Conservation (phyloP, 768 basidiomycete species). For the Boletellus ananiceps region DNA sequence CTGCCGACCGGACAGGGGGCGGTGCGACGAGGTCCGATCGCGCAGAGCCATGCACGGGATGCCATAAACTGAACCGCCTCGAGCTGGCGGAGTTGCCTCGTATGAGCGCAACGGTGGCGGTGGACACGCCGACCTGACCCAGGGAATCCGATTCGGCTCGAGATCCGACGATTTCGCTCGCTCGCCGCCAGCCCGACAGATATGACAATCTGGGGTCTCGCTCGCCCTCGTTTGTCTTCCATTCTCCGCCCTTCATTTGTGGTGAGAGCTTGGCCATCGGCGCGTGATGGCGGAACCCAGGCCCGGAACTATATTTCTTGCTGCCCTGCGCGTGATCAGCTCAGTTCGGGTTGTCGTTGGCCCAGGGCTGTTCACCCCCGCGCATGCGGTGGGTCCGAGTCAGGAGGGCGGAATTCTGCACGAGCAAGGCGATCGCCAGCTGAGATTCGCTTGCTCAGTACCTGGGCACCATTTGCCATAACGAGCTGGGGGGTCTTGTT, state of each 20-base stretch:
- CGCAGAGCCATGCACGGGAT: neutral
- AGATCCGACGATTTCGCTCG: constrained; percentile 18
- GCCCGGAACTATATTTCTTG: neutral
- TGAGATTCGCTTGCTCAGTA: constrained; percentile 21
- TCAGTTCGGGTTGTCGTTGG: constrained; percentile 6
- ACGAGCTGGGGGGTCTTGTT: constrained; percentile 8
- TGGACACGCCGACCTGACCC: constrained; percentile 7
- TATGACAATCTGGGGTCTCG: constrained; percentile 18
- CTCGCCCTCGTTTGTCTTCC: constrained; percentile 9
- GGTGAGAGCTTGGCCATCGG: neutral
- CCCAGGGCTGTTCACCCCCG: no score
- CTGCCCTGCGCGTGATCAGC: neutral
- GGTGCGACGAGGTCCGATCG: no score
- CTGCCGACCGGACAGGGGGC: constrained; percentile 8
- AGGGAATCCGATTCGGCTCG: constrained; percentile 7
- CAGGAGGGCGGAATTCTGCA: no score
- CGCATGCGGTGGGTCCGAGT: no score
- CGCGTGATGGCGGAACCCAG: constrained; percentile 1
- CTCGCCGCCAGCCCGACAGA: neutral
- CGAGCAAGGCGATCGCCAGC: constrained; percentile 15
- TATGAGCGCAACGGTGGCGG: constrained; percentile 9
- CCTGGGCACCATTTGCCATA: constrained; percentile 28
- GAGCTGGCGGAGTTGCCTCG: constrained; percentile 12
- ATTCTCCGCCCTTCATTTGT: constrained; percentile 13
- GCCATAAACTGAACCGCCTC: neutral